phyloP scores from a whole-genome alignment of 2,329 filamentous ascomycete species.

The Pseudogymnoascus sp. region DNA sequence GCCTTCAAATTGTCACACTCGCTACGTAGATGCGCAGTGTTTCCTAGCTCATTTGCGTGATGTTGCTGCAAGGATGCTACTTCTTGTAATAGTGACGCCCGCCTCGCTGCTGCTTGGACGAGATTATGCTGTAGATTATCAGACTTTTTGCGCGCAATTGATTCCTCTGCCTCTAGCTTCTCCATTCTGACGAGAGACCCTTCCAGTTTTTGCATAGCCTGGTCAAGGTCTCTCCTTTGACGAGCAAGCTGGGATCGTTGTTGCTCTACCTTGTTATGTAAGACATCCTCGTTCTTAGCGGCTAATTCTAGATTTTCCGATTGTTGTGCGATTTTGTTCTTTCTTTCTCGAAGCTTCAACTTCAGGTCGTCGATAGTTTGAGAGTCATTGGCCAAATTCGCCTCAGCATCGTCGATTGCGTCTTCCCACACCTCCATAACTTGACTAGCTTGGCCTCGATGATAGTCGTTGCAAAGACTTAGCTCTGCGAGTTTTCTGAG shows the following conservation, averaged over 20 bases:
- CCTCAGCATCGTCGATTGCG: constrained; percentile 7
- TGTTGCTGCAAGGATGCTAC: neutral
- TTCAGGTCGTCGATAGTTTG: neutral
- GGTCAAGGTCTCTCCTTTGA: neutral
- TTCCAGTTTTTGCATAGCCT: neutral
- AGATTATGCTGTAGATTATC: neutral
- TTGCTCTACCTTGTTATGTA: neutral
- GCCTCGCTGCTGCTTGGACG: neutral
- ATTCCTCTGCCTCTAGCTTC: neutral
- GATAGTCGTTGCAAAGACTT: constrained; percentile 9
- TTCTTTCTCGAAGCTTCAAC: neutral
- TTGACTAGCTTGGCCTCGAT: constrained; percentile 1
- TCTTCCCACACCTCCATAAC: neutral
- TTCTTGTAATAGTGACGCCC: neutral
- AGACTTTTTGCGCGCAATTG: neutral
- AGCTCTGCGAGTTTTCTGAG: constrained; percentile 1
- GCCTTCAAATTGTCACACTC: neutral
- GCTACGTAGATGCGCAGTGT: neutral
- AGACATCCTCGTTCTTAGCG: neutral
- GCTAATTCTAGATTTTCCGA: neutral
- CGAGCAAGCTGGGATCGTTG: neutral
- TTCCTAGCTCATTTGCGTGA: neutral
- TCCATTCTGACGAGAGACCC: neutral
- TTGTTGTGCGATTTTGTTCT: neutral
- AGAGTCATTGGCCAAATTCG: neutral